These are phyloP conservation scores for Lichtheimia corymbifera DNA, from an alignment of 371 early-diverging fungal species.

Conservation along the genomic window DNA sequence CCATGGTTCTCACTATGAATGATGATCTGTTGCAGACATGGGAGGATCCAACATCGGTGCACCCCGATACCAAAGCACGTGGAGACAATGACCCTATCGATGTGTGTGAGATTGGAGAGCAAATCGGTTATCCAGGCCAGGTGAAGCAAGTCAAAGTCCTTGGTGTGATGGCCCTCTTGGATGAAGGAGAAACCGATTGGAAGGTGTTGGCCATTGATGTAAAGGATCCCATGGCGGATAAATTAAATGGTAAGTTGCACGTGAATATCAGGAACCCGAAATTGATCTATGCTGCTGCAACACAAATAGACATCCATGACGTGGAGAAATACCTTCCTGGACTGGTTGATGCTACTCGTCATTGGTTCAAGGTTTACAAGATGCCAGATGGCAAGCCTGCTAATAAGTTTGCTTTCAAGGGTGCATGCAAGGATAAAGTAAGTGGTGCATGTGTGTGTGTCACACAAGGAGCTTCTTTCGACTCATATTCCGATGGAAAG, in stretches of 20 bases:
- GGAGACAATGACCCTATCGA: conserved; percentile 99
- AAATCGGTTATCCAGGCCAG: conserved; percentile 83
- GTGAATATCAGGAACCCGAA: background rate
- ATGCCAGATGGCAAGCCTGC: conserved; percentile 99
- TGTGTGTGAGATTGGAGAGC: conserved; percentile 93
- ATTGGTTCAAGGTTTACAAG: conserved; percentile 99
- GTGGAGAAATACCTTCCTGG: conserved; percentile 96
- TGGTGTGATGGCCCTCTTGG: conserved; percentile 93
- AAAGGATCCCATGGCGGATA: conserved; percentile 86
- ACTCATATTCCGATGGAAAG: conserved; percentile 9
- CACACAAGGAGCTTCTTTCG: background rate
- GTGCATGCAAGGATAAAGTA: conserved; percentile 82
- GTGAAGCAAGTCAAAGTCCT: conserved; percentile 97
- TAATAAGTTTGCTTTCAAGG: conserved; percentile 98
- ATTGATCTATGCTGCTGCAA: no score
- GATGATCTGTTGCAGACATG: conserved; percentile 70
- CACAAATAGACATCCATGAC: conserved; percentile 85
- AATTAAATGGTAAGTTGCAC: conserved; percentile 69
- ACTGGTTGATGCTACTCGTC: conserved; percentile 90
- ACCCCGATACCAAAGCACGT: conserved; percentile 86
- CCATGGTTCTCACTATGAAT: background rate
- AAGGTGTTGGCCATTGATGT: conserved; percentile 93
- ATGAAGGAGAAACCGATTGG: conserved; percentile 99
- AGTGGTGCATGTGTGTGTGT: background rate
- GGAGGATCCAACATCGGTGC: conserved; percentile 92